Conservation (phyloP, 495 filamentous ascomycete genomes). For the Aspergillus olivimuriae region DNA sequence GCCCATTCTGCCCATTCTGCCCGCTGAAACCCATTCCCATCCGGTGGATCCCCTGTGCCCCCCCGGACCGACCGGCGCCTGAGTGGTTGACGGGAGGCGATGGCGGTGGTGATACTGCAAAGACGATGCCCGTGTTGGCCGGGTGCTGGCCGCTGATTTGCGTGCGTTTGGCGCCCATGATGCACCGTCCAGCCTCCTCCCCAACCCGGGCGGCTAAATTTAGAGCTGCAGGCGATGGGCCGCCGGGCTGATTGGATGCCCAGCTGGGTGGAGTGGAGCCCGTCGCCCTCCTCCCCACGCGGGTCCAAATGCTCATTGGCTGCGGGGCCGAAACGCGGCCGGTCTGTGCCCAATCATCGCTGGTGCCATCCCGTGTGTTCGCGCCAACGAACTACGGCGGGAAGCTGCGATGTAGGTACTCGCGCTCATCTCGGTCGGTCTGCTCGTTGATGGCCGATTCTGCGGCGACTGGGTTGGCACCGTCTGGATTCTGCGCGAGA, state of each 20-base stretch:
- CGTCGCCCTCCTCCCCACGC: conserved; percentile 7
- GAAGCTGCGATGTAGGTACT: conserved; percentile 9
- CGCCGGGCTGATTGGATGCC: conserved; percentile 10
- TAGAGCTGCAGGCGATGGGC: conserved; percentile 28
- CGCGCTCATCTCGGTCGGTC: no score
- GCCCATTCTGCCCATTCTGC: no score
- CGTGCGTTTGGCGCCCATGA: conserved; percentile 33
- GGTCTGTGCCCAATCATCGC: conserved; percentile 13
- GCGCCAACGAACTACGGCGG: conserved; percentile 13
- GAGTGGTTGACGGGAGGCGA: no score
- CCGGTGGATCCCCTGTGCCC: no score
- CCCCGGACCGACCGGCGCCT: no score
- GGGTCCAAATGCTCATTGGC: conserved; percentile 10
- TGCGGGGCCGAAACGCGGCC: conserved; percentile 14
- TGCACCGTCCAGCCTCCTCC: conserved; percentile 21
- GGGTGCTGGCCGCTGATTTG: conserved; percentile 25
- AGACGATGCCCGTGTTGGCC: conserved; percentile 18
- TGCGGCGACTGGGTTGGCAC: no score
- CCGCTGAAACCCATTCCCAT: no score
- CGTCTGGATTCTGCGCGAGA: no score
- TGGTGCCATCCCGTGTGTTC: conserved; percentile 12
- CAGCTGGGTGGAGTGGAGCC: conserved; percentile 10
- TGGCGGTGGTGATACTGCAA: no score
- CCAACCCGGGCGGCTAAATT: conserved; percentile 37
- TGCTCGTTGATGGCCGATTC: no score